phyloP scores from a whole-genome alignment of 768 basidiomycete genomes.

The Leucocoprinus birnbaumii region DNA sequence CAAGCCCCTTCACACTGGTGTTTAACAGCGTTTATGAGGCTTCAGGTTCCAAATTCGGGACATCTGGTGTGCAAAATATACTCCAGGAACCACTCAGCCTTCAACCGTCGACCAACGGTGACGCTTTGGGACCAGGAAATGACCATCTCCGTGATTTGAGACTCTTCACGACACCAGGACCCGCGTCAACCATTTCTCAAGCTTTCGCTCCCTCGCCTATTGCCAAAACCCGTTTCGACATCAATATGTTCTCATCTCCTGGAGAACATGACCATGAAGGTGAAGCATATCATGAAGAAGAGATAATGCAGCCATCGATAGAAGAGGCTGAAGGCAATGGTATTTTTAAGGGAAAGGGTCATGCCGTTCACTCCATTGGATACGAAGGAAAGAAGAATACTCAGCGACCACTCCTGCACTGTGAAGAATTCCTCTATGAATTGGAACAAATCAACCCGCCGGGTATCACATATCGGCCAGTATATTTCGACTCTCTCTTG shows the following conservation, averaged over 20 bases:
- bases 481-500: conserved; percentile 51
- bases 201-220: not conserved
- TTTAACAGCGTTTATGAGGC: not conserved
- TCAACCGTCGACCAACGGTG: not conserved
- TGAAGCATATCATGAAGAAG: not conserved
- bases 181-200: conserved; percentile 12
- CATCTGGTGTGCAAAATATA: no score
- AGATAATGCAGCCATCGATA: not conserved
- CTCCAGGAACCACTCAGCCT: no score
- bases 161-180: conserved; percentile 18
- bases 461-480: conserved; percentile 11
- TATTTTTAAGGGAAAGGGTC: no score
- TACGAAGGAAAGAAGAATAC: no score
- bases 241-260: not conserved
- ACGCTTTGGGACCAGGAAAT: not conserved
- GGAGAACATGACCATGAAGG: not conserved
- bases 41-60: not conserved
- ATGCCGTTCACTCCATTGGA: no score
- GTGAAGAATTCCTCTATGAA: no score
- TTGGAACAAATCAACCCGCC: not conserved
- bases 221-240: not conserved
- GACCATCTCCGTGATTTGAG: not conserved
- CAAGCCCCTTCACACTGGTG: not conserved
- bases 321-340: not conserved
- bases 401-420: no score